phyloP scores from a whole-genome alignment of 2,329 filamentous ascomycete genomes.

The Fusarium anthophilum region DNA sequence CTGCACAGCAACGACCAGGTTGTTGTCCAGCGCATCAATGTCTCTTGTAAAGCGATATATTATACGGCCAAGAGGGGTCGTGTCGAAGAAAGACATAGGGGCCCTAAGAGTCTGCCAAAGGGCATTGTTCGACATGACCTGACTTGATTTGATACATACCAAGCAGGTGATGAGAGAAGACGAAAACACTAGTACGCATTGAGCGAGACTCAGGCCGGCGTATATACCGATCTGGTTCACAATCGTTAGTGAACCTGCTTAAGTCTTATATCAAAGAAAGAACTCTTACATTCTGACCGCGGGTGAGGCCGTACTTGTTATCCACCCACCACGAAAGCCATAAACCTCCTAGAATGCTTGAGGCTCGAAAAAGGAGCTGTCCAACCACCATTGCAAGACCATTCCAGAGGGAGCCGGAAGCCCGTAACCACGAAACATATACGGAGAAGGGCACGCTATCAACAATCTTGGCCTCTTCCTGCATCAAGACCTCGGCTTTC shows the following conservation, averaged over 20 bases:
- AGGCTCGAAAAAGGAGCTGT: background rate
- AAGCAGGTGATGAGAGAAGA: background rate
- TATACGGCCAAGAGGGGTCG: background rate
- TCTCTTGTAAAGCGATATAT: background rate
- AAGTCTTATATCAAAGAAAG: background rate
- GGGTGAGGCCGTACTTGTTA: background rate
- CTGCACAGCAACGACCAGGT: background rate
- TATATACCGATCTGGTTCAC: background rate
- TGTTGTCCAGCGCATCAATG: background rate
- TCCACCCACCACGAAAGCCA: conserved; percentile 1
- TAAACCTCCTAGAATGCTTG: background rate
- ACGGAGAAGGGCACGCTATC: background rate
- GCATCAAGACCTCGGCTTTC: background rate
- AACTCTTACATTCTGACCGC: background rate
- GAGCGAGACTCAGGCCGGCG: background rate
- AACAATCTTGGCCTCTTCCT: background rate
- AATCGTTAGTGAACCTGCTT: background rate
- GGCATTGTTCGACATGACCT: background rate
- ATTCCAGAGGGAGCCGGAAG: background rate
- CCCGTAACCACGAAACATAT: background rate
- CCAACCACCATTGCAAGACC: background rate
- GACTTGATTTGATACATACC: background rate
- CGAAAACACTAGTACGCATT: background rate
- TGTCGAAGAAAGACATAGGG: background rate
- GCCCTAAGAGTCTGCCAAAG: background rate